Evolutionary conservation across 2,329 filamentous ascomycete genomes (phyloP).

Genomic region (Aspergillus proliferans): DNA sequence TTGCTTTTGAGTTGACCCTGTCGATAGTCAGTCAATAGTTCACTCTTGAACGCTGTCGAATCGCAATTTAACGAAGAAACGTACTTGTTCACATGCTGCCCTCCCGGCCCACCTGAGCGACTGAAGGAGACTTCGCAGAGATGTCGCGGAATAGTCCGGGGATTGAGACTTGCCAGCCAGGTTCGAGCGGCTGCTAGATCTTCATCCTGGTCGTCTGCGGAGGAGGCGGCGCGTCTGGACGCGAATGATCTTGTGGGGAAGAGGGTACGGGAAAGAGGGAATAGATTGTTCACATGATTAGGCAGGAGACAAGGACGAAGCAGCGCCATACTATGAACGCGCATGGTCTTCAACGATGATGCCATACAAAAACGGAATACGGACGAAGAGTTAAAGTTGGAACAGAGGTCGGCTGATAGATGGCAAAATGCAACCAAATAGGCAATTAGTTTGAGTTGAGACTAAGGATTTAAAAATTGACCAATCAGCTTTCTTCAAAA

Average conservation of each 20-base stretch:
- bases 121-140: constrained; percentile 57
- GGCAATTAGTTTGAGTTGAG: no score
- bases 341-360: no score
- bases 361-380: no score
- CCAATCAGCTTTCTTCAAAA: no score
- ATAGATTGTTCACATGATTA: constrained; percentile 3
- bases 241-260: constrained; percentile 20
- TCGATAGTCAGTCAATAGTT: not conserved
- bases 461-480: no score
- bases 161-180: constrained; percentile 52
- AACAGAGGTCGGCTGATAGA: no score
- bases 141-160: constrained; percentile 49
- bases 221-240: constrained; percentile 16
- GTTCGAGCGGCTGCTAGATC: constrained; percentile 43
- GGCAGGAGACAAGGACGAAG: not conserved
- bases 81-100: constrained; percentile 65
- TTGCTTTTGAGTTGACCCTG: constrained; percentile 63
- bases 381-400: no score
- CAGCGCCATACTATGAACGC: not conserved
- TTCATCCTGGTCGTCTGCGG: constrained; percentile 15
- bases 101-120: constrained; percentile 58
- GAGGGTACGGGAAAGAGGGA: not conserved
- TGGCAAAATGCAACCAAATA: no score
- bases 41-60: not conserved
- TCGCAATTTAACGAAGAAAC: constrained; percentile 12